These are phyloP conservation scores for Vachellia collinsii DNA, from an alignment of 306 rosid genomes.

Conservation along the genomic window DNA sequence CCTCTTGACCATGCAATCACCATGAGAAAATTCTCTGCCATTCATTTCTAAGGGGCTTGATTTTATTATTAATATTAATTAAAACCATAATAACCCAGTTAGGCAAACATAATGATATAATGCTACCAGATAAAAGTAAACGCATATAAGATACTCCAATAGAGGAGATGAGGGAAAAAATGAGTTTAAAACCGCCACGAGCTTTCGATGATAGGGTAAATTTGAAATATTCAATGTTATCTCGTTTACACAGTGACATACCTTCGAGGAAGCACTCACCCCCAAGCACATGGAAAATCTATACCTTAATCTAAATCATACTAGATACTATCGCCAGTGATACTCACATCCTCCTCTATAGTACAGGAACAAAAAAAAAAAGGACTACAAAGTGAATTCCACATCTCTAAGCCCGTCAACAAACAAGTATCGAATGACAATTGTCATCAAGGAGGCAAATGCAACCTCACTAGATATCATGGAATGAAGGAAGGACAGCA, in stretches of 20 bases:
- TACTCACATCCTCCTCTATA: background rate
- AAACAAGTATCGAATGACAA: constrained; percentile 5
- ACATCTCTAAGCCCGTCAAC: constrained; percentile 34
- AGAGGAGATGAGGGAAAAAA: background rate
- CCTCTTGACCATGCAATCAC: background rate
- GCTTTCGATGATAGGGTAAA: background rate
- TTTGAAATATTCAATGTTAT: no score
- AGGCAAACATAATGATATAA: background rate
- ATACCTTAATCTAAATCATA: constrained; percentile 20
- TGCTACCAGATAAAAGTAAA: no score
- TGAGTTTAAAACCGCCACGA: background rate
- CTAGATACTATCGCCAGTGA: constrained; percentile 1
- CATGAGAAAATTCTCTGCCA: background rate
- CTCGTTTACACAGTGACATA: no score
- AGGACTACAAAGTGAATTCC: constrained; percentile 27
- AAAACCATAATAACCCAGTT: background rate
- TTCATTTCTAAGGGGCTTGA: background rate
- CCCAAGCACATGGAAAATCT: background rate
- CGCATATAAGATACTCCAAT: no score
- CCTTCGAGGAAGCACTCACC: no score
- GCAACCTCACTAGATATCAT: constrained; percentile 58
- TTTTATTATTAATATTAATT: background rate
- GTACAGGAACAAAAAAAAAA: constrained; percentile 15
- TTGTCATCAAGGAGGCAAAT: constrained; percentile 19
- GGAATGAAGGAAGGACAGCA: constrained; percentile 78